Percentiles rank a stretch among this genome's conserved stretches.
Evolutionary conservation across 164 flowering plant species (phyloP).

Genomic region (Aristolochia fimbriata): DNA sequence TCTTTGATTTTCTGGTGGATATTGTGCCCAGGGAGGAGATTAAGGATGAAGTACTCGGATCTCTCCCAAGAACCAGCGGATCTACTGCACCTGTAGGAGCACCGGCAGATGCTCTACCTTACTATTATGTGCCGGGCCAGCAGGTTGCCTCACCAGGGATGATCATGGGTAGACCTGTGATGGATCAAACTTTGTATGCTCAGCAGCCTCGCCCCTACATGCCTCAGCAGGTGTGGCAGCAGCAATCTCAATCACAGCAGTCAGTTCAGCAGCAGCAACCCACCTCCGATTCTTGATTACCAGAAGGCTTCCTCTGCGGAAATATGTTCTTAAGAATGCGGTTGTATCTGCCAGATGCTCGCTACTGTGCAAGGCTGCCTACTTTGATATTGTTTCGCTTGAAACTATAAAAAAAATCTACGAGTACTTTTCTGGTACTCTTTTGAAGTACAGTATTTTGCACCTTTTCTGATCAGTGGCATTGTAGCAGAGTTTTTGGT

Average conservation of each 20-base stretch:
- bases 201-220: constrained; percentile 53
- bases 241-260: constrained; percentile 1
- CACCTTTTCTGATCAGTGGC: no score
- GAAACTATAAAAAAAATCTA: no score
- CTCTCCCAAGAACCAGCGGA: constrained; percentile 34
- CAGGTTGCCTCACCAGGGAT: constrained; percentile 42
- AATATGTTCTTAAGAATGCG: no score
- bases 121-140: constrained; percentile 41
- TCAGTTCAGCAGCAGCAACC: constrained; percentile 1
- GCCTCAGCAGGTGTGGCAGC: constrained; percentile 41
- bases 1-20: constrained; percentile 76
- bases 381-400: no score
- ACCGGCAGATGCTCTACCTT: constrained; percentile 44
- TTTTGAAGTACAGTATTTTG: no score
- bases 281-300: constrained; percentile 2
- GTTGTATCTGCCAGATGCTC: no score
- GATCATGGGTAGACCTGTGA: constrained; percentile 37
- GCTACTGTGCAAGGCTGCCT: no score
- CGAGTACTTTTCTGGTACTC: no score
- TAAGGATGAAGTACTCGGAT: constrained; percentile 51
- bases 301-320: no score
- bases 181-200: constrained; percentile 39
- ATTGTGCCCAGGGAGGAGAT: constrained; percentile 74
- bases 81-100: constrained; percentile 40
- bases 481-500: no score